Evolutionary conservation across 2,329 filamentous ascomycete species (phyloP).

Genomic region (Bisporella sp.): DNA sequence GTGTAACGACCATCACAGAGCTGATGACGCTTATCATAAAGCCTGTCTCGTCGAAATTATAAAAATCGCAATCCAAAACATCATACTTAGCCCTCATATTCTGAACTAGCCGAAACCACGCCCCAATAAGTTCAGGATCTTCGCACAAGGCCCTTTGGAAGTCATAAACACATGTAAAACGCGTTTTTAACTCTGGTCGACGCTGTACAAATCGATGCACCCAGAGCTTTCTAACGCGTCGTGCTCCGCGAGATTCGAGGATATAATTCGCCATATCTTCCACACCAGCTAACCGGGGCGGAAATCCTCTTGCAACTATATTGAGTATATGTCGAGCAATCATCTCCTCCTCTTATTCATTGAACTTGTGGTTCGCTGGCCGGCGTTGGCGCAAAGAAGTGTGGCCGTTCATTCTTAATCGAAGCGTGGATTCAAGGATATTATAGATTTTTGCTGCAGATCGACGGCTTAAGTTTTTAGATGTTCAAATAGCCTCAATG

Average conservation of each 20-base stretch:
- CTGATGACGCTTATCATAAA: slow-evolving; percentile 2
- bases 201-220: slow-evolving; percentile 4
- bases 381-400: background rate
- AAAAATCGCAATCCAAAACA: slow-evolving; percentile 52
- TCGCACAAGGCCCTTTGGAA: slow-evolving; percentile 4
- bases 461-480: too few species aligned
- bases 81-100: background rate
- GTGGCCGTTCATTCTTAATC: slow-evolving; percentile 6
- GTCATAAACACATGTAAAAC: slow-evolving; percentile 7
- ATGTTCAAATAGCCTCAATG: too few species aligned
- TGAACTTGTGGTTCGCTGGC: slow-evolving; percentile 3
- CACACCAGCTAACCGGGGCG: slow-evolving; percentile 8
- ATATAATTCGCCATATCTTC: too few species aligned
- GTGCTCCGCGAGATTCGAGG: background rate
- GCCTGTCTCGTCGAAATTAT: too few species aligned
- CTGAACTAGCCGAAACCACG: too few species aligned
- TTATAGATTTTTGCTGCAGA: slow-evolving; percentile 9
- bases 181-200: too few species aligned
- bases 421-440: slow-evolving; percentile 5
- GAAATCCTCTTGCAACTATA: slow-evolving; percentile 10
- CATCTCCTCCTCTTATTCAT: slow-evolving; percentile 10
- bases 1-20: background rate
- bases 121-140: too few species aligned
- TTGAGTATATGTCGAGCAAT: slow-evolving; percentile 11
- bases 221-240: slow-evolving; percentile 7